Conservation (phyloP, 306 rosid species). For the Cucurbita ficifolia region DNA sequence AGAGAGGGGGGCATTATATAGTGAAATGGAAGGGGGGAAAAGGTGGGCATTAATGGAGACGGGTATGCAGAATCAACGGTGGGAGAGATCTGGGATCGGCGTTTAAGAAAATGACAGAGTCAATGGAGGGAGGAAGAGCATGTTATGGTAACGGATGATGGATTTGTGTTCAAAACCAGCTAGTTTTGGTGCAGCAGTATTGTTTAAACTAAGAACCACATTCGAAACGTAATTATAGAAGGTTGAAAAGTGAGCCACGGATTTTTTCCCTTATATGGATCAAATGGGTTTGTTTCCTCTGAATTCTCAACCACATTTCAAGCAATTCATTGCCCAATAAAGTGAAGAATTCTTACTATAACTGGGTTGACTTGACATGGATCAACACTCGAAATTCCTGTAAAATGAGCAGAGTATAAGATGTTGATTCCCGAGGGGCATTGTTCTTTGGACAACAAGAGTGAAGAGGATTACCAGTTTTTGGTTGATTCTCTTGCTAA, state of each 20-base stretch:
- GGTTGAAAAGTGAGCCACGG: background rate
- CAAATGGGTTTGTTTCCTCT: background rate
- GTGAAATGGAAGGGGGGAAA: background rate
- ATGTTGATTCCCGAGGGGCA: background rate
- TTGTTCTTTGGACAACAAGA: background rate
- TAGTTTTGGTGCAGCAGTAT: background rate
- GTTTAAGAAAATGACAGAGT: background rate
- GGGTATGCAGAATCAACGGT: background rate
- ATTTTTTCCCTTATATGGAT: background rate
- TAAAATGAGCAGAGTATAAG: background rate
- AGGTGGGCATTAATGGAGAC: background rate
- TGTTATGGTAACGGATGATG: background rate
- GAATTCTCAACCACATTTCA: background rate
- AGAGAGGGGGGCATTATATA: too few relatives aligned
- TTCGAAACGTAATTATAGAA: background rate
- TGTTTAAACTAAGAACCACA: background rate
- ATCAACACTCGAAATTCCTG: background rate
- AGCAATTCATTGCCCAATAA: background rate
- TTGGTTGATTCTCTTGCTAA: conserved; percentile 12
- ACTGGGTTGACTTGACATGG: background rate
- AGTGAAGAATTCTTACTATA: background rate
- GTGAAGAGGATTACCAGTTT: background rate
- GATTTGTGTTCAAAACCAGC: background rate
- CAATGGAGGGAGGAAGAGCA: background rate
- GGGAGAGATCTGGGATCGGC: background rate